A percentile compares a stretch with the other conserved stretches of the same genome.
Conservation (phyloP, 2,329 filamentous ascomycete genomes). For the Podosphaera fusca region DNA sequence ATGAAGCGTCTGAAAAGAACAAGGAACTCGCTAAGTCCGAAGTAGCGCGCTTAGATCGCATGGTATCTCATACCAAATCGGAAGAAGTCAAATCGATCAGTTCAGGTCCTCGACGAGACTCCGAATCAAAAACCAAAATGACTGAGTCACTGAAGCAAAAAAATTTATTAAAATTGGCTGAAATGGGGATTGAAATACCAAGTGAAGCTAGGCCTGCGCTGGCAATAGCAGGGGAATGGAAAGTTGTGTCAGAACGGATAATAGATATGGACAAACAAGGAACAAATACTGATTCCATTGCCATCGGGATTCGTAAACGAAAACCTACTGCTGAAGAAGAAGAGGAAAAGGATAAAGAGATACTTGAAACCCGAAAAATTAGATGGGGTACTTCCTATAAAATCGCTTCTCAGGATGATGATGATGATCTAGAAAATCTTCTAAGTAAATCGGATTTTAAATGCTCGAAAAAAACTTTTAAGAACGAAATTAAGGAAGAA, state of each 20-base stretch:
- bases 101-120: background rate
- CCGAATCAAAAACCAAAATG: constrained; percentile 15
- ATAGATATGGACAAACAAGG: constrained; percentile 21
- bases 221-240: constrained; percentile 80
- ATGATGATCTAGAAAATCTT: constrained; percentile 20
- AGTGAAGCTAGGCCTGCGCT: constrained; percentile 56
- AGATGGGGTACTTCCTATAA: constrained; percentile 18
- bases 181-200: constrained; percentile 68
- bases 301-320: constrained; percentile 38
- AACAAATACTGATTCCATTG: constrained; percentile 20
- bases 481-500: constrained; percentile 10
- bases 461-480: constrained; percentile 9
- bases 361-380: constrained; percentile 33
- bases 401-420: constrained; percentile 15
- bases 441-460: constrained; percentile 12
- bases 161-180: constrained; percentile 71
- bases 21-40: constrained; percentile 66
- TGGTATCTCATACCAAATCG: constrained; percentile 28
- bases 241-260: constrained; percentile 26
- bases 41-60: constrained; percentile 61
- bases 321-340: constrained; percentile 20
- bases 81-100: constrained; percentile 6
- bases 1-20: constrained; percentile 61
- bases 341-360: constrained; percentile 33
- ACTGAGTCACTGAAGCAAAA: constrained; percentile 47